Evolutionary conservation across 2,329 filamentous ascomycete species (phyloP).

Genomic region (Plenodomus lindquistii): DNA sequence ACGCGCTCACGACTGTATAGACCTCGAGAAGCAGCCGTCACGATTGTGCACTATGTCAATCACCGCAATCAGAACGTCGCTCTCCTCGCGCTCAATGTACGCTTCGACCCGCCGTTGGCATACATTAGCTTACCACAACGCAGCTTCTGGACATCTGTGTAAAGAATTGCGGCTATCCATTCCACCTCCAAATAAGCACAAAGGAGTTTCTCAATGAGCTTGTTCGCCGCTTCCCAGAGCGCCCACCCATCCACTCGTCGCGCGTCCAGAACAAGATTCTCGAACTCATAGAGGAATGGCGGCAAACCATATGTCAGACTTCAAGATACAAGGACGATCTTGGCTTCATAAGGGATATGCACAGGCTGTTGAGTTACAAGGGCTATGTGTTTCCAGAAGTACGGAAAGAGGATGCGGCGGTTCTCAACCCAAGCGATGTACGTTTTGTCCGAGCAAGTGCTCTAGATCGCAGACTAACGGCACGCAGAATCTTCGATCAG

Average conservation of each 20-base stretch:
- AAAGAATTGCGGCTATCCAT: constrained; percentile 99
- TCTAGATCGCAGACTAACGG: constrained; percentile 18
- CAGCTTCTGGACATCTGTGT: constrained; percentile 95
- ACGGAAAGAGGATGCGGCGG: constrained; percentile 89
- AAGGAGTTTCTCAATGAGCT: constrained; percentile 99
- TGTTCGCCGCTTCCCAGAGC: constrained; percentile 91
- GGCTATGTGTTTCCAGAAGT: constrained; percentile 95
- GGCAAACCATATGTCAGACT: constrained; percentile 96
- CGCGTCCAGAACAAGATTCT: constrained; percentile 91
- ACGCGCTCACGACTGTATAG: constrained; percentile 44
- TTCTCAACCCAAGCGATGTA: constrained; percentile 95
- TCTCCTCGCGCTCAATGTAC: constrained; percentile 76
- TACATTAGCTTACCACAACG: constrained; percentile 26
- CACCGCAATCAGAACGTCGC: constrained; percentile 96
- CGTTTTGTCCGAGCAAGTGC: constrained; percentile 45
- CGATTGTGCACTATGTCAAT: constrained; percentile 94
- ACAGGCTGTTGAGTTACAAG: constrained; percentile 92
- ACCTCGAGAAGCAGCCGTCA: constrained; percentile 89
- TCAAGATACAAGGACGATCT: constrained; percentile 97
- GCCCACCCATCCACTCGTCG: constrained; percentile 82
- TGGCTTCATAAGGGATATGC: constrained; percentile 97
- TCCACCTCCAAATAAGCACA: constrained; percentile 96
- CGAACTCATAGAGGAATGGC: constrained; percentile 97
- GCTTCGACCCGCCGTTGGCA: constrained; percentile 29
- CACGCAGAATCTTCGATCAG: constrained; percentile 83